Conservation (phyloP, 1,284 basidiomycete genomes). For the Golubevia pallescens region DNA sequence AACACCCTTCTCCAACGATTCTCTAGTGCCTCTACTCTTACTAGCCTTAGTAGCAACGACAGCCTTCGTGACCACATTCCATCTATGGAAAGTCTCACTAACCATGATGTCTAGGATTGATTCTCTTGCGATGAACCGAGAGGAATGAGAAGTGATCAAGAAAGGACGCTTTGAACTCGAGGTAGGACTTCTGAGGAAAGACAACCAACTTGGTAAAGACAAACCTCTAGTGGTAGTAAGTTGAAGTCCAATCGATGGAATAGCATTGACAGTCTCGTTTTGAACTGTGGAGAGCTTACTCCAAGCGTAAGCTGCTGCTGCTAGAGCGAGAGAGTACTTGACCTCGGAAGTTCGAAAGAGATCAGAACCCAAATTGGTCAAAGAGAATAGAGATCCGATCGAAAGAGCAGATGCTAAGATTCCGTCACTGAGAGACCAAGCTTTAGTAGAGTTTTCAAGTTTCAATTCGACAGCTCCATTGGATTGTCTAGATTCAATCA, state of each 20-base stretch:
- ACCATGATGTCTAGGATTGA: slow-evolving; percentile 43
- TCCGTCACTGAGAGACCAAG: background rate
- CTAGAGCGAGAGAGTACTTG: background rate
- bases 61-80: slow-evolving; percentile 40
- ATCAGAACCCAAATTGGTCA: background rate
- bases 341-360: background rate
- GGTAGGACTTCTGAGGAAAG: background rate
- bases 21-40: background rate
- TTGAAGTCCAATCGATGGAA: slow-evolving; percentile 44
- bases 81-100: slow-evolving; percentile 32
- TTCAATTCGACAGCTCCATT: background rate
- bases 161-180: background rate
- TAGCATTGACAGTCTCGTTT: slow-evolving; percentile 20
- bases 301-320: slow-evolving; percentile 10
- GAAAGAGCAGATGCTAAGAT: background rate
- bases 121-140: slow-evolving; percentile 34
- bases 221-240: slow-evolving; percentile 32
- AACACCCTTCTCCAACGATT: background rate
- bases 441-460: background rate
- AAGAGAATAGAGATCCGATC: background rate
- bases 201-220: slow-evolving; percentile 1
- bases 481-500: background rate
- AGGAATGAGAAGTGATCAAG: background rate
- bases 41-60: slow-evolving; percentile 16
- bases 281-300: slow-evolving; percentile 17